Conservation (phyloP, 2,329 filamentous ascomycete species). For the Penicillium sp. region DNA sequence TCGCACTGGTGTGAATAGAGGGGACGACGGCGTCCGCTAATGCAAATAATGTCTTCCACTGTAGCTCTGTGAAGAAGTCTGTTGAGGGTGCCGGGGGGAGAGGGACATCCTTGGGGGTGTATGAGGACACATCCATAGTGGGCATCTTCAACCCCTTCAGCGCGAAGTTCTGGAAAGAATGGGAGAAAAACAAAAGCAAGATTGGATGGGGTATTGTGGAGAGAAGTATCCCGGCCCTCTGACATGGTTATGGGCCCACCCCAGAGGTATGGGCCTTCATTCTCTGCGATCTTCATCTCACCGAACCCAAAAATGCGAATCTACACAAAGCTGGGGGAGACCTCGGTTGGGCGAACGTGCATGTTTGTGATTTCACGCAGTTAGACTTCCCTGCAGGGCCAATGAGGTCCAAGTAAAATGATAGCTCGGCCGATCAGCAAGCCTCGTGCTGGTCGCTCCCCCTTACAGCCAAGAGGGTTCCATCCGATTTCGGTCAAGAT, state of each 20-base stretch:
- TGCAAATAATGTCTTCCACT: constrained; percentile 61
- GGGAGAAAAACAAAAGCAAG: background rate
- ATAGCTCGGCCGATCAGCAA: background rate
- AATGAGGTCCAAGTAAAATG: background rate
- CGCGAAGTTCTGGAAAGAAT: background rate
- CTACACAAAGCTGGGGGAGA: background rate
- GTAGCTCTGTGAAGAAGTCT: constrained; percentile 53
- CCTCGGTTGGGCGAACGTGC: constrained; percentile 2
- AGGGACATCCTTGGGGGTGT: constrained; percentile 42
- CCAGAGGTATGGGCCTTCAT: background rate
- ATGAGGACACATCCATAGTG: background rate
- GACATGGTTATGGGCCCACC: background rate
- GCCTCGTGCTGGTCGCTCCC: background rate
- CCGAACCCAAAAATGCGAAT: background rate
- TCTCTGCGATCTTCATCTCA: background rate
- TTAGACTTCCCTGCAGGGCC: background rate
- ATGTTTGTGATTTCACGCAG: background rate
- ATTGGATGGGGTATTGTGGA: background rate
- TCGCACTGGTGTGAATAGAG: constrained; percentile 47
- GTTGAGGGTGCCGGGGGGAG: constrained; percentile 50
- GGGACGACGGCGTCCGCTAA: constrained; percentile 61
- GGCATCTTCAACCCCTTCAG: background rate
- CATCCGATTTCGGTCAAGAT: constrained; percentile 2
- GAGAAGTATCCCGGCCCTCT: background rate
- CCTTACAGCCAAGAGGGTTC: background rate